These are phyloP conservation scores for Salvia miltiorrhiza DNA, from an alignment of 257 asterid species.

Conservation along the genomic window DNA sequence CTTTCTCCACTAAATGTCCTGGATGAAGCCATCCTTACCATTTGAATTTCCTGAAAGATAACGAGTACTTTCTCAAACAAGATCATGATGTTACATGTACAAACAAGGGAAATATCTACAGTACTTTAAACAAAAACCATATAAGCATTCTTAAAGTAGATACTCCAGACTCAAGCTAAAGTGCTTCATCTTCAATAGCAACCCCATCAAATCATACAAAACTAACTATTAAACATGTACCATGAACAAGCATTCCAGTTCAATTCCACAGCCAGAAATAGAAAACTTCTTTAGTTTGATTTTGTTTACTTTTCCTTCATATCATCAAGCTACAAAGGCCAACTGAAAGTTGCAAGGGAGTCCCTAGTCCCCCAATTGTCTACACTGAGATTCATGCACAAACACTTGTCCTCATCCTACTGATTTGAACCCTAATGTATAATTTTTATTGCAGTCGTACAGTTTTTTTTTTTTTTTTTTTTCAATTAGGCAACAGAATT, in stretches of 20 bases:
- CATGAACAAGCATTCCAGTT: neutral
- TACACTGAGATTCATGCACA: neutral
- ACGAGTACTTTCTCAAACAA: constrained; percentile 1
- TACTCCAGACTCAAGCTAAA: constrained; percentile 3
- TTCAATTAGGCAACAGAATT: constrained; percentile 9
- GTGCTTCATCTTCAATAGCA: neutral
- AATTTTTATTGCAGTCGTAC: too few relatives aligned
- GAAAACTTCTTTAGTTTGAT: neutral
- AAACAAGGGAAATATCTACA: neutral
- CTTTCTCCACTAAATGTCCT: constrained; percentile 41
- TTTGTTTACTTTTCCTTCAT: neutral
- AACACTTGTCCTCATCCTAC: neutral
- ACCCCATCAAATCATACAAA: constrained; percentile 3
- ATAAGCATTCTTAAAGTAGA: constrained; percentile 1
- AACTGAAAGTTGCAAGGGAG: neutral
- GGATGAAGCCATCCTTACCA: constrained; percentile 39
- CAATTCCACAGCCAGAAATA: neutral
- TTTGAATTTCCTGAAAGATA: constrained; percentile 44
- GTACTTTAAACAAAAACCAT: neutral
- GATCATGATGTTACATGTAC: neutral
- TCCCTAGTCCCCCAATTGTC: neutral
- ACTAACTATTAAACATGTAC: constrained; percentile 5
- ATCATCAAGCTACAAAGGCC: neutral
- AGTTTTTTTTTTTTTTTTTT: neutral
- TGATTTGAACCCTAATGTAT: neutral